These are phyloP conservation scores for Botryotinia globosa DNA, from an alignment of 2,329 filamentous ascomycete genomes.

Conservation along the genomic window DNA sequence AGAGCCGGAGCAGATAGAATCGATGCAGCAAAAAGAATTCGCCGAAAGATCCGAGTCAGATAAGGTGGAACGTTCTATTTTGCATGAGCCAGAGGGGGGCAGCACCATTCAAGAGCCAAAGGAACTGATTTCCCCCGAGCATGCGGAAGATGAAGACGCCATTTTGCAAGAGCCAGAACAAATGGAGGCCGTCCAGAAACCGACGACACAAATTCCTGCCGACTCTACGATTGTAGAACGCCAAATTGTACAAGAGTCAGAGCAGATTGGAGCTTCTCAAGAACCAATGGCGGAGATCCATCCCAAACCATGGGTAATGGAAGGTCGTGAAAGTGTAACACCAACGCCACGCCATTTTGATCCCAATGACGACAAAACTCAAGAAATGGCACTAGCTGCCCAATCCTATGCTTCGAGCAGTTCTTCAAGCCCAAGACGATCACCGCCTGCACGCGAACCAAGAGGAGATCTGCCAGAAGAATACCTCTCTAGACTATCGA, in stretches of 20 bases:
- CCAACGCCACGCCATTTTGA: background rate
- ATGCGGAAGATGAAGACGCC: background rate
- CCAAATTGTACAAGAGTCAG: slow-evolving; percentile 27
- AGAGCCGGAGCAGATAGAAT: background rate
- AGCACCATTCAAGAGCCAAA: background rate
- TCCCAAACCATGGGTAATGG: slow-evolving; percentile 1
- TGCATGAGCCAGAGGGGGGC: background rate
- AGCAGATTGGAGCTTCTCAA: slow-evolving; percentile 20
- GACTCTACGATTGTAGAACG: slow-evolving; percentile 23
- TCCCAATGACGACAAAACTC: background rate
- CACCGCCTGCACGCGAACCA: slow-evolving; percentile 15
- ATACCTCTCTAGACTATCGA: slow-evolving; percentile 20
- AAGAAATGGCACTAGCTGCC: background rate
- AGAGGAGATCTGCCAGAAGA: slow-evolving; percentile 22
- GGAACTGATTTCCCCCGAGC: background rate
- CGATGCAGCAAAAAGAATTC: background rate
- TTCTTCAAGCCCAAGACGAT: background rate
- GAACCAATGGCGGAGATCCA: slow-evolving; percentile 18
- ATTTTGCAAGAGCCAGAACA: background rate
- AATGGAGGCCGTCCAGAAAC: background rate
- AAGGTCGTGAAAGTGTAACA: background rate
- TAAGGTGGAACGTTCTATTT: background rate
- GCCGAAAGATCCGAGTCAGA: background rate
- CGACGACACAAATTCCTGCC: background rate
- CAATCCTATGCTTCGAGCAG: background rate